A percentile compares a stretch with the other conserved stretches of the same genome.
These are phyloP conservation scores for Gleditsia sinensis DNA, from an alignment of 306 rosid genomes.

Conservation along the genomic window DNA sequence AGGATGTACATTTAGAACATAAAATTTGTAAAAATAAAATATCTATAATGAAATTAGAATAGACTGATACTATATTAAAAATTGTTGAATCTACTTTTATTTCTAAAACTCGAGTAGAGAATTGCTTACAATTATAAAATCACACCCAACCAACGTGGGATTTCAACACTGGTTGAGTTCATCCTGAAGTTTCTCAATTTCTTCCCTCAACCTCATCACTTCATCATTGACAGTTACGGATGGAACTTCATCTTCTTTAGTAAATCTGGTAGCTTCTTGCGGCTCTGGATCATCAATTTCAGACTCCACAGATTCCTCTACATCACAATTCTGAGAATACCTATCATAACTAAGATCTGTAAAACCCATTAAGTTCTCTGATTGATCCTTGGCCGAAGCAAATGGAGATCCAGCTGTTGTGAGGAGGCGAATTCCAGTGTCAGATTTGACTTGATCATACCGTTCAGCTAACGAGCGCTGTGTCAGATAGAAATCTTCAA, in stretches of 20 bases:
- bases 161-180: too few species aligned
- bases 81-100: too few species aligned
- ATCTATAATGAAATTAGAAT: too few species aligned
- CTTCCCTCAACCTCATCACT: neutral
- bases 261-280: conserved; percentile 38
- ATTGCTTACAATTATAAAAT: too few species aligned
- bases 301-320: conserved; percentile 63
- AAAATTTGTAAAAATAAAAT: too few species aligned
- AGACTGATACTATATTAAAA: too few species aligned
- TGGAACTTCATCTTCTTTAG: conserved; percentile 28
- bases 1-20: too few species aligned
- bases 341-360: conserved; percentile 56
- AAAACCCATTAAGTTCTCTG: conserved; percentile 40
- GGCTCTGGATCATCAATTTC: conserved; percentile 83
- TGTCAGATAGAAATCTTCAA: conserved; percentile 79
- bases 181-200: neutral
- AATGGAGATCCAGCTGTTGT: conserved; percentile 58
- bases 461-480: conserved; percentile 79
- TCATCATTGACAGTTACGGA: too few species aligned
- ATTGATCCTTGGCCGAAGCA: conserved; percentile 50
- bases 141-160: too few species aligned
- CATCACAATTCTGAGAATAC: conserved; percentile 54
- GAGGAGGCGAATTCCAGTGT: conserved; percentile 54
- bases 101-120: too few species aligned
- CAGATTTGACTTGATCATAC: conserved; percentile 72